Conservation (phyloP, 805 yeast species). For the Candida chauliodis region DNA sequence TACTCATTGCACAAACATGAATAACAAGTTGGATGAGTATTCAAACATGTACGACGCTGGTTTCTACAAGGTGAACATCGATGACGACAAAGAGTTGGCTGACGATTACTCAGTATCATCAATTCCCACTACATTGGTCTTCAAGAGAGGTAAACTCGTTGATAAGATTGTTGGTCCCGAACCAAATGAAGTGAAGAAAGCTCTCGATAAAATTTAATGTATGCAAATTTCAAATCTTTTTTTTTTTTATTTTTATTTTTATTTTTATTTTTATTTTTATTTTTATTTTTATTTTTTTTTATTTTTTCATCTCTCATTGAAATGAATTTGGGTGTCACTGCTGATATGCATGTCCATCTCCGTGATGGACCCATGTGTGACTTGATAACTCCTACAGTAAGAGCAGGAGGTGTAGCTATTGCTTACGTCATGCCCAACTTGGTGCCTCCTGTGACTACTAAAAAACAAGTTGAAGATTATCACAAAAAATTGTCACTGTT, state of each 20-base stretch:
- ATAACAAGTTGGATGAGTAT: conserved; percentile 82
- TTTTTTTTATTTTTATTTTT: background rate
- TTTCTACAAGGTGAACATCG: conserved; percentile 88
- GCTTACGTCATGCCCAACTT: conserved; percentile 97
- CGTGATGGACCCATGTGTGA: conserved; percentile 95
- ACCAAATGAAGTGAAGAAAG: conserved; percentile 72
- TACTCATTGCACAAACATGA: conserved; percentile 95
- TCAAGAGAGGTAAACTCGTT: conserved; percentile 75
- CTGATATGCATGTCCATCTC: conserved; percentile 94
- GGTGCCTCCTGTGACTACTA: conserved; percentile 84
- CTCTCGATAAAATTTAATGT: conserved; percentile 25
- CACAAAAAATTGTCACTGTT: conserved; percentile 57
- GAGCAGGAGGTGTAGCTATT: conserved; percentile 85
- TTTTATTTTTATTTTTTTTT: conserved; percentile 1
- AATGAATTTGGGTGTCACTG: conserved; percentile 64
- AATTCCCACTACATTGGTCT: conserved; percentile 61
- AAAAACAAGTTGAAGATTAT: conserved; percentile 69
- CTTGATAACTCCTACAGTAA: conserved; percentile 83
- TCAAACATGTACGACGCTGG: conserved; percentile 46
- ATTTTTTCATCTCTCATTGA: background rate
- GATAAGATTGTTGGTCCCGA: conserved; percentile 83
- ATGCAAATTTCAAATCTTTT: conserved; percentile 2
- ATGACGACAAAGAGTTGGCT: conserved; percentile 70
- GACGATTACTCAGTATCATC: conserved; percentile 51
- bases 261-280: too few relatives aligned